Percentiles rank a stretch among this genome's conserved stretches.
Evolutionary conservation across 1,284 basidiomycete genomes (phyloP).

Genomic region (Cutaneotrichosporon cyanovorans): DNA sequence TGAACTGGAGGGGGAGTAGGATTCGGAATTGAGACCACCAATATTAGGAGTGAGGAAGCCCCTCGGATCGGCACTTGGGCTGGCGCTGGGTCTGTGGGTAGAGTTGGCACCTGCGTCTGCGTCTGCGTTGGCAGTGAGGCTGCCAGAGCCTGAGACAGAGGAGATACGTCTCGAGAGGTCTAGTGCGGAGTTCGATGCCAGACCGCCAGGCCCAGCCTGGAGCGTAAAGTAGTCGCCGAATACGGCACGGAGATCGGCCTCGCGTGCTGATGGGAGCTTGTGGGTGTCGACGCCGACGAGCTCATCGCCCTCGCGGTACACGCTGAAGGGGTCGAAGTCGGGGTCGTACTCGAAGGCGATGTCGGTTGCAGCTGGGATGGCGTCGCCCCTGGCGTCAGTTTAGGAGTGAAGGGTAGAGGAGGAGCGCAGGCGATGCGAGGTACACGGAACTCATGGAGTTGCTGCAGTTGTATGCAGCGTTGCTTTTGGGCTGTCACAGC

Average conservation of each 20-base stretch:
- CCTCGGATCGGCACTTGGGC: slow-evolving; percentile 4
- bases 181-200: background rate
- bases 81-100: background rate
- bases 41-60: background rate
- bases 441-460: no score
- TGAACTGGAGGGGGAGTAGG: no score
- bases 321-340: slow-evolving; percentile 37
- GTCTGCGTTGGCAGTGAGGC: background rate
- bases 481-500: no score
- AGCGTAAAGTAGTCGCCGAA: slow-evolving; percentile 7
- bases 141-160: background rate
- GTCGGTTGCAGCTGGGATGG: slow-evolving; percentile 36
- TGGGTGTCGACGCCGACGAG: slow-evolving; percentile 14
- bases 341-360: slow-evolving; percentile 32
- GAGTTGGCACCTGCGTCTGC: background rate
- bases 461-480: no score
- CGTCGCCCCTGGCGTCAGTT: slow-evolving; percentile 35
- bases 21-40: no score
- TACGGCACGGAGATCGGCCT: slow-evolving; percentile 12
- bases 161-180: background rate
- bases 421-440: no score
- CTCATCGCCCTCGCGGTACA: slow-evolving; percentile 21
- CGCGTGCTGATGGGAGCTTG: slow-evolving; percentile 4
- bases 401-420: no score
- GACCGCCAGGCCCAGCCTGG: no score